A percentile compares a stretch with the other conserved stretches of the same genome.
Evolutionary conservation across 495 filamentous ascomycete genomes (phyloP).

Genomic region (Bathelium albidoporum): DNA sequence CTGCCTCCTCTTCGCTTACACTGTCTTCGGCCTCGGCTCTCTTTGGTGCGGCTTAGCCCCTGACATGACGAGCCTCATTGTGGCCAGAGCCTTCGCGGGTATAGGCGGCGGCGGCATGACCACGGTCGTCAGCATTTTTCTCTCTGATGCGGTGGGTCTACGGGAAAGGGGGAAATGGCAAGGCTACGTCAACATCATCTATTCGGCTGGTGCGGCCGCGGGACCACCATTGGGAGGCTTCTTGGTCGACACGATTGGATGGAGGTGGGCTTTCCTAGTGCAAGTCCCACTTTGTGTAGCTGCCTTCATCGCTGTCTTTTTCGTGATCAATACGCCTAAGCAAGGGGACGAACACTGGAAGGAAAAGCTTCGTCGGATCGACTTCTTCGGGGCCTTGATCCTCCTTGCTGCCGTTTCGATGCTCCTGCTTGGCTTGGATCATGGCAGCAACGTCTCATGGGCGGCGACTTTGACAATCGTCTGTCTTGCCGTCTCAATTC

Average conservation of each 20-base stretch:
- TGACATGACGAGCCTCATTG: conserved; percentile 60
- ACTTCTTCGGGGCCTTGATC: conserved; percentile 65
- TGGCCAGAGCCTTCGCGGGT: conserved; percentile 58
- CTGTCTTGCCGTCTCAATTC: conserved; percentile 46
- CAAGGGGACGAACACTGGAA: conserved; percentile 48
- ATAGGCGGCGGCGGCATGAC: conserved; percentile 84
- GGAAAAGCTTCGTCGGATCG: conserved; percentile 58
- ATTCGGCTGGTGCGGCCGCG: conserved; percentile 53
- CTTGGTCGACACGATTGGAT: conserved; percentile 65
- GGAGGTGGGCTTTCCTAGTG: conserved; percentile 70
- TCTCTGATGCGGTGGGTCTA: conserved; percentile 68
- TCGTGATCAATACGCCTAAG: conserved; percentile 52
- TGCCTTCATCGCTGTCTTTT: conserved; percentile 53
- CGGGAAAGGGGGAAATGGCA: conserved; percentile 74
- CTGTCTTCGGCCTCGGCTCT: conserved; percentile 63
- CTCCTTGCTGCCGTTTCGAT: conserved; percentile 59
- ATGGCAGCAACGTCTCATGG: conserved; percentile 69
- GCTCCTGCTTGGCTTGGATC: conserved; percentile 66
- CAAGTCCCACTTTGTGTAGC: conserved; percentile 62
- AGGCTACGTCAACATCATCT: conserved; percentile 74
- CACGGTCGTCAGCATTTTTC: conserved; percentile 63
- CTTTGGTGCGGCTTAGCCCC: conserved; percentile 61
- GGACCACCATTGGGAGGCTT: conserved; percentile 72
- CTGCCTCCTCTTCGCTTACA: conserved; percentile 62
- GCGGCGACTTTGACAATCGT: conserved; percentile 46